Conservation (phyloP, 2,329 filamentous ascomycete genomes). For the Fusarium cyanostomum region DNA sequence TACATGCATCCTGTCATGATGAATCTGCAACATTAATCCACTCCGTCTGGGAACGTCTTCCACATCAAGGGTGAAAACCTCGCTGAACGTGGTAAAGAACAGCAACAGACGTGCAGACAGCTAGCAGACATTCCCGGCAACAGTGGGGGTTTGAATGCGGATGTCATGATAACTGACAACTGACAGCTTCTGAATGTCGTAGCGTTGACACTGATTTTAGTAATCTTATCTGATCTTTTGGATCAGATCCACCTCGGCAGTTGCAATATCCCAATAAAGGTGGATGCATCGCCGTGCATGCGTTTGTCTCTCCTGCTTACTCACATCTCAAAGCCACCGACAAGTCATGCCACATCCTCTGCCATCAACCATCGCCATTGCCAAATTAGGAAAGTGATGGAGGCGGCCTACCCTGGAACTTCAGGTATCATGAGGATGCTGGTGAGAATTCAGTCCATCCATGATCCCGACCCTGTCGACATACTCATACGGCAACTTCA, state of each 20-base stretch:
- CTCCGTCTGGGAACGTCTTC: background rate
- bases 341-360: background rate
- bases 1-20: background rate
- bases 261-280: conserved; percentile 2
- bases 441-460: background rate
- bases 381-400: too few relatives aligned
- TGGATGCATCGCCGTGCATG: too few relatives aligned
- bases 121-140: background rate
- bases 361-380: too few relatives aligned
- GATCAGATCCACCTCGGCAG: conserved; percentile 11
- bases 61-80: background rate
- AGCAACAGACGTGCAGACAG: background rate
- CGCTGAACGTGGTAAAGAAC: background rate
- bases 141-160: conserved; percentile 4
- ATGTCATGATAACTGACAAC: background rate
- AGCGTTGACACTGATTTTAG: background rate
- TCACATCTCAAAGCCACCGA: background rate
- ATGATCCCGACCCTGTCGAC: background rate
- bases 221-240: conserved; percentile 32
- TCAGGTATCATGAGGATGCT: background rate
- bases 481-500: too few relatives aligned
- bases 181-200: conserved; percentile 6
- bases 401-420: conserved; percentile 1
- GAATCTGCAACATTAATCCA: background rate
- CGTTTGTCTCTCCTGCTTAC: too few relatives aligned